Conservation (phyloP, 306 rosid genomes). For the Rosa lucieae region DNA sequence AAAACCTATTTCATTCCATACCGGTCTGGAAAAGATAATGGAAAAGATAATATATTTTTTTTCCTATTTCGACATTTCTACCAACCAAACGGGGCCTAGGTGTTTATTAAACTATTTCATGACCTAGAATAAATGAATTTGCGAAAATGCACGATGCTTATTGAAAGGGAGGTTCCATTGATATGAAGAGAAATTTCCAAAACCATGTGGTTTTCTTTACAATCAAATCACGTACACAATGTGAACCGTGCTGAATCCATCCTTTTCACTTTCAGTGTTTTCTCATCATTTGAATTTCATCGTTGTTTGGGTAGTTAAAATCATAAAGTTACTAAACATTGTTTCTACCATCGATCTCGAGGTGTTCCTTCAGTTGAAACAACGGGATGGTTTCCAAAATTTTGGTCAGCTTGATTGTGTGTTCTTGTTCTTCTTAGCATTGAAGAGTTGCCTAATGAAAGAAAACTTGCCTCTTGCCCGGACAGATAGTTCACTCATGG, state of each 20-base stretch:
- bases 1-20: too few species aligned
- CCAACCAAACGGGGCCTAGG: too few species aligned
- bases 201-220: constrained; percentile 25
- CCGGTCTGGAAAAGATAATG: too few species aligned
- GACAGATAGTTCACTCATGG: constrained; percentile 59
- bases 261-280: constrained; percentile 8
- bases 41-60: too few species aligned
- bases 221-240: constrained; percentile 31
- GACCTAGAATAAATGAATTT: background rate
- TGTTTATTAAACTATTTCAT: too few species aligned
- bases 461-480: constrained; percentile 78
- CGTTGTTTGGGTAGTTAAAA: constrained; percentile 8
- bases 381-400: constrained; percentile 39
- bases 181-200: constrained; percentile 14
- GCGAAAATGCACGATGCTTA: background rate
- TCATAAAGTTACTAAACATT: constrained; percentile 14
- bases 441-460: constrained; percentile 73
- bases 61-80: too few species aligned
- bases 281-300: constrained; percentile 8
- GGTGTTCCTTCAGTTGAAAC: constrained; percentile 20
- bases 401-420: constrained; percentile 48
- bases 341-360: background rate
- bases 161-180: constrained; percentile 7
- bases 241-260: constrained; percentile 10
- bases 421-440: constrained; percentile 76